A percentile compares a stretch with the other conserved stretches of the same genome.
Conservation (phyloP, 2,329 filamentous ascomycete species). For the Fusarium nurragi region DNA sequence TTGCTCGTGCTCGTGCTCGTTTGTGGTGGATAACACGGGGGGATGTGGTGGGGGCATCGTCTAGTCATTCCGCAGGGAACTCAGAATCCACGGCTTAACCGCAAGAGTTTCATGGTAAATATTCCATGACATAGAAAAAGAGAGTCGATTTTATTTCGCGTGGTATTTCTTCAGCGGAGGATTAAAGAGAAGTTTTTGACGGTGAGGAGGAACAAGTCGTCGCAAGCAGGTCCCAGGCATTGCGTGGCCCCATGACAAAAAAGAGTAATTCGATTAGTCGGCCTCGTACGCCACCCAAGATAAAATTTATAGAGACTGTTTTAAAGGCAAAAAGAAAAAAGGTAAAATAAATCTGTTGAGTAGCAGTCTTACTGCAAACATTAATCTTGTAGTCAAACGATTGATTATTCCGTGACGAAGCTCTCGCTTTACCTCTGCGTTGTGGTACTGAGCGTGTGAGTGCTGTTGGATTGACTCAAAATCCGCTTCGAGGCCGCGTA, state of each 20-base stretch:
- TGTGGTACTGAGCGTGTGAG: constrained; percentile 11
- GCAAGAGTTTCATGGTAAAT: constrained; percentile 7
- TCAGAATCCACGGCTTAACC: constrained; percentile 10
- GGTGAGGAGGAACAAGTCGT: constrained; percentile 30
- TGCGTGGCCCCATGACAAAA: constrained; percentile 48
- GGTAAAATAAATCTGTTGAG: background rate
- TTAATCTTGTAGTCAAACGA: background rate
- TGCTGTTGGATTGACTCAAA: constrained; percentile 11
- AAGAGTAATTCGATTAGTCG: constrained; percentile 41
- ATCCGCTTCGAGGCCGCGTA: constrained; percentile 28
- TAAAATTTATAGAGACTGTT: background rate
- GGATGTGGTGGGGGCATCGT: constrained; percentile 42
- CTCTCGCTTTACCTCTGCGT: background rate
- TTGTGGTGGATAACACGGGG: constrained; percentile 39
- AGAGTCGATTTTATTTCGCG: background rate
- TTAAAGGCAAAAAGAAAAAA: background rate
- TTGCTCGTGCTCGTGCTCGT: constrained; percentile 25
- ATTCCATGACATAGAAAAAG: background rate
- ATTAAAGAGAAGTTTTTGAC: constrained; percentile 22
- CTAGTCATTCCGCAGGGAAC: constrained; percentile 33
- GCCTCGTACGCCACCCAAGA: constrained; percentile 35
- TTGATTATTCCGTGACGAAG: background rate
- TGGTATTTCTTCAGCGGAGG: background rate
- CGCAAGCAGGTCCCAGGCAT: constrained; percentile 42
- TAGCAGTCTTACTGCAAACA: background rate